Base-by-base conservation (phyloP, 768 basidiomycete genomes). In the Mycena floridula region DNA sequence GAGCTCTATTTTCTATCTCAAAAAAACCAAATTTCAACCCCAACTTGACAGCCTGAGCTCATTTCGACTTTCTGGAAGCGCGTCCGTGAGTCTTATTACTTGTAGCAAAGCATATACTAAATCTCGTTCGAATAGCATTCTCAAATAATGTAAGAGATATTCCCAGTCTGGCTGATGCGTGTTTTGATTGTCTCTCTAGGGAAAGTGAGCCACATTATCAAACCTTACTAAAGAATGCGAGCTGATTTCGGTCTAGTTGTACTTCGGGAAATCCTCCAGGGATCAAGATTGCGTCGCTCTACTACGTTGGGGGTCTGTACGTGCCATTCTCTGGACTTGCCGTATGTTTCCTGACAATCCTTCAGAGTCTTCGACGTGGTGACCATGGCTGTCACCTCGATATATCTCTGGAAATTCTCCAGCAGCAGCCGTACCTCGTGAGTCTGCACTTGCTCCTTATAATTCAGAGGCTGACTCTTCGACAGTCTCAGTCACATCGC, bases 251-350 rank as follows among this genome's bases (percentile, higher is more conserved):
- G 15, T 24, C 23, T 7, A 38, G 35, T 23, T 46, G 44, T 21
- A 46, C 44, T 13, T n/a, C 20, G 6, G 44, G 44, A 15, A 40
- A 46, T 38, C 21, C 44, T 13, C 37, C 36, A 6, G 44, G 44
- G 2, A 38, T 46, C 24, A 16, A 37, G 11, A 24, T 46, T 15
- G 48, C 49, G 23, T 42, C 45, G 6, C 37, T 45, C 21, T 50
- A 41, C 27, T 50, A 50, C 26, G 49, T 46, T 28, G 49, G 45
- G 9, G 32, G 43, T 13, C 20, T 50, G 49, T 50, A 26, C 40
- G 49, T 44, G n/a, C 15, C 21, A 16, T 25, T 25, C 21, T 13
- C 27, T 37, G 9, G 12, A 18, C 9, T 21, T 15, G 22, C 5
- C 42, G 25, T 15, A 32, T 23, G 12, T 26, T 4, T 4, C 15